phyloP scores from a whole-genome alignment of 1,284 basidiomycete species.

The Heterobasidion occidentale region DNA sequence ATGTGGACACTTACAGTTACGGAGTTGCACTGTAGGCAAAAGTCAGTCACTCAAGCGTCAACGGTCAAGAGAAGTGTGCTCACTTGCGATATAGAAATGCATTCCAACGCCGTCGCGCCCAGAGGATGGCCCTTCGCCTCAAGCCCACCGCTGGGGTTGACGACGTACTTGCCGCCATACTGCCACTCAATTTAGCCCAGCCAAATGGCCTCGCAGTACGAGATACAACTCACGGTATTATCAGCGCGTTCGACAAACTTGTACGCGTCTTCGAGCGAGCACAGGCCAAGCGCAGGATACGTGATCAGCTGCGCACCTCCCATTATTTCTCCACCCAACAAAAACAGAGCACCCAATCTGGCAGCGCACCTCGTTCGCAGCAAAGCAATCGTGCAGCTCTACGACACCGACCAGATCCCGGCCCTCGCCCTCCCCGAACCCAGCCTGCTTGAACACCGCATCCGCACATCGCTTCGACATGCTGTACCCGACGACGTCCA shows the following conservation, averaged over 20 bases:
- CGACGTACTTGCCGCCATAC: constrained; percentile 83
- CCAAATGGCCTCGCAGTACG: background rate
- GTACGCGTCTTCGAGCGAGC: constrained; percentile 61
- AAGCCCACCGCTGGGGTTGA: constrained; percentile 82
- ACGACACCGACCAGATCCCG: constrained; percentile 77
- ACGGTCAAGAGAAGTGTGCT: constrained; percentile 17
- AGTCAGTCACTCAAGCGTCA: background rate
- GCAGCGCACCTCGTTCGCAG: constrained; percentile 56
- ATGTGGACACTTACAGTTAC: constrained; percentile 43
- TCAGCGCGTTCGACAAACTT: constrained; percentile 72
- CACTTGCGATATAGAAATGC: constrained; percentile 82
- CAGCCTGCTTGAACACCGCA: constrained; percentile 67
- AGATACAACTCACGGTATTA: constrained; percentile 52
- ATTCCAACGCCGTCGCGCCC: constrained; percentile 84
- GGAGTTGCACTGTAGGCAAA: constrained; percentile 55
- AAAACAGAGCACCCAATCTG: background rate
- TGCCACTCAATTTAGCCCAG: constrained; percentile 16
- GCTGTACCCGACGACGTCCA: constrained; percentile 67
- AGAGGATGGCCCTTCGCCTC: constrained; percentile 85
- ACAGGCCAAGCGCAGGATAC: constrained; percentile 79
- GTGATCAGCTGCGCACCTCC: constrained; percentile 57
- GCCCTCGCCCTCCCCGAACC: constrained; percentile 54
- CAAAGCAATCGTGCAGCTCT: constrained; percentile 83
- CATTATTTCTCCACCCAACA: background rate
- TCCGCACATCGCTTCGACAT: constrained; percentile 73